Evolutionary conservation across 306 rosid species (phyloP).

Genomic region (Mimosa bimucronata): DNA sequence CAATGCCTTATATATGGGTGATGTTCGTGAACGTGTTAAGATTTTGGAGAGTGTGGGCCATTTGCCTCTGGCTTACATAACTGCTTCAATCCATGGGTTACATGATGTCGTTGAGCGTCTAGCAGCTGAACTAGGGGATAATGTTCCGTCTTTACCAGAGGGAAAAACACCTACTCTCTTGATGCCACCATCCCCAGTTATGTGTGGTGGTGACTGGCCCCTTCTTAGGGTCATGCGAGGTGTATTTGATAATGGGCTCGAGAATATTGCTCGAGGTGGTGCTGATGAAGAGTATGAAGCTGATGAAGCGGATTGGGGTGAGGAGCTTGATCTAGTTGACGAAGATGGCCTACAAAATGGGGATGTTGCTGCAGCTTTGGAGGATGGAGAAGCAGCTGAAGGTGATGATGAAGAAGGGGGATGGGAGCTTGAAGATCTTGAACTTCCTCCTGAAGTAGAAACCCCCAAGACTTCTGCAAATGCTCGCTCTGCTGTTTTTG

Average conservation of each 20-base stretch:
- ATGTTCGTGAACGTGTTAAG: constrained; percentile 84
- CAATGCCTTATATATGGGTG: constrained; percentile 88
- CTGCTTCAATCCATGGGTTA: constrained; percentile 82
- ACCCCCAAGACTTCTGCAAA: constrained; percentile 72
- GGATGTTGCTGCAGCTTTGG: constrained; percentile 58
- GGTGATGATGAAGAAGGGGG: constrained; percentile 86
- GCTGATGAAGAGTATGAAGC: constrained; percentile 75
- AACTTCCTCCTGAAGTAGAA: constrained; percentile 81
- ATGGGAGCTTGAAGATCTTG: constrained; percentile 95
- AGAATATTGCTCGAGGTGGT: constrained; percentile 48
- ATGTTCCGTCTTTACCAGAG: constrained; percentile 75
- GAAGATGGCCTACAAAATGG: constrained; percentile 74
- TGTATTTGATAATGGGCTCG: constrained; percentile 84
- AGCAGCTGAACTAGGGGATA: constrained; percentile 81
- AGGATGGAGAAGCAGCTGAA: constrained; percentile 68
- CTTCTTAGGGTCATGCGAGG: constrained; percentile 90
- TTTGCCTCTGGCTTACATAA: constrained; percentile 84
- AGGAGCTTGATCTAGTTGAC: constrained; percentile 75
- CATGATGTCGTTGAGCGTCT: constrained; percentile 85
- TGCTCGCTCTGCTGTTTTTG: constrained; percentile 65
- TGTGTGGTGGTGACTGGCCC: constrained; percentile 89
- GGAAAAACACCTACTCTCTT: constrained; percentile 83
- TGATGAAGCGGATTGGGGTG: constrained; percentile 79
- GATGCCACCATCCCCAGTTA: constrained; percentile 75
- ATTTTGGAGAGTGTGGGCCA: constrained; percentile 93